Base-by-base conservation (phyloP, 768 basidiomycete species). In the Mrakia gelida region DNA sequence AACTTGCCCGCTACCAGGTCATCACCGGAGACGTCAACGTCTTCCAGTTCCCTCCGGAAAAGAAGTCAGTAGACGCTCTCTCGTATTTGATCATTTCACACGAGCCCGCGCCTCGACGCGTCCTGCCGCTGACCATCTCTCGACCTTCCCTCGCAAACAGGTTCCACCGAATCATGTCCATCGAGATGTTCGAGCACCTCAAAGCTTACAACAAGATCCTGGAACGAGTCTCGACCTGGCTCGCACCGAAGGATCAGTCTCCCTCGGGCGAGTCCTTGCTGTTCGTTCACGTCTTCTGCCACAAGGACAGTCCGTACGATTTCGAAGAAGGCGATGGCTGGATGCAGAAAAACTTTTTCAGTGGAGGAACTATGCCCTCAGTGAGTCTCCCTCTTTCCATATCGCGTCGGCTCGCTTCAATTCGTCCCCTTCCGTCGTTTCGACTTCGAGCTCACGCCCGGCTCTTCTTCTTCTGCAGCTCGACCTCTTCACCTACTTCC, bases 161-260 rank as follows among this genome's bases (percentile, higher is more conserved):
- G 49, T 92, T 92, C 83, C 90, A 91, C 81, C 87, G 90, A 76
- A 89, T 91, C 73, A 81, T 92, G 21, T 90, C 89, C 3, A 91
- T 92, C 72, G 91, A 91, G 84, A 90, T 89, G 81, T 90, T 91
- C 80, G 90, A 91, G 81, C 91, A 91, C 82, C 90, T 91, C 90
- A 91, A 91, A 84, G 91, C 91, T 81, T 91, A 91, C 84, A 85
- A 90, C 75, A 82, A 84, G 13, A 87, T 92, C 13, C 85, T 91
- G 77, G 83, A 85, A 73, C 91, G 91, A 82, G 83, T 91, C 43
- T 87, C 89, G 2, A 88, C 87, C 13, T 92, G 91, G 91, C 86
- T 92, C 18, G 85, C 87, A 41, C 88, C 89, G 7, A 85, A 83
- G 72, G 34, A 45, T 26, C 49, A 79, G 10, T 80, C 79, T 76